Conservation (phyloP, 2,329 filamentous ascomycete genomes). For the Chaetothyriales sp. region DNA sequence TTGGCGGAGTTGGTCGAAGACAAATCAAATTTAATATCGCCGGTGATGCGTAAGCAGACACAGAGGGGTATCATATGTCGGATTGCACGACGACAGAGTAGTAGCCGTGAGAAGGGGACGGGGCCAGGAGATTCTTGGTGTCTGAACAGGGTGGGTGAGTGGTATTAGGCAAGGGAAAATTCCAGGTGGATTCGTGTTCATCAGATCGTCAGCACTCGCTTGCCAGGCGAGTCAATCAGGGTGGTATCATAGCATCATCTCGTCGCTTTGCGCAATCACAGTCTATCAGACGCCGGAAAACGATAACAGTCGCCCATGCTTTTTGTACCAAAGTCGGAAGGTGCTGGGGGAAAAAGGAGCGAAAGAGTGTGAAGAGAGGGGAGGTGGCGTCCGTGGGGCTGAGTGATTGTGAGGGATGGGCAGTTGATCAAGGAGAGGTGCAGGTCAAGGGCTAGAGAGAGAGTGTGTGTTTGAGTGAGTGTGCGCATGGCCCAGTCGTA, state of each 20-base stretch:
- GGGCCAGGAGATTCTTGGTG: neutral
- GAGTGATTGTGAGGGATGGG: conserved; percentile 2
- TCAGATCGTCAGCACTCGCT: conserved; percentile 16
- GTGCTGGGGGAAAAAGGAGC: conserved; percentile 2
- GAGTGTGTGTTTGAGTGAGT: neutral
- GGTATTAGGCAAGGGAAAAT: neutral
- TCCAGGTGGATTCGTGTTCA: conserved; percentile 14
- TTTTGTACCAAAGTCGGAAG: conserved; percentile 11
- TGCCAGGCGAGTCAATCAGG: conserved; percentile 11
- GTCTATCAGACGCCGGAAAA: conserved; percentile 16
- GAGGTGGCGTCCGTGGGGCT: neutral
- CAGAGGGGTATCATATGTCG: neutral
- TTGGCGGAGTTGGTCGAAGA: neutral
- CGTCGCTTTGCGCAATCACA: conserved; percentile 16
- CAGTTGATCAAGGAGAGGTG: conserved; percentile 2
- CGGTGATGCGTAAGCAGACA: neutral
- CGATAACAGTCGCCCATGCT: conserved; percentile 15
- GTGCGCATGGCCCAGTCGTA: neutral
- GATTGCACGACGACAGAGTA: neutral
- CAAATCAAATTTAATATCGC: neutral
- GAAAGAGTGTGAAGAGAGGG: conserved; percentile 8
- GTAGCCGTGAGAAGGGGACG: neutral
- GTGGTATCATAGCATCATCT: conserved; percentile 18
- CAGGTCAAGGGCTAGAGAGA: neutral
- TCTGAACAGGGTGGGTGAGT: neutral